A percentile compares a stretch with the other conserved stretches of the same genome.
phyloP scores from a whole-genome alignment of 306 rosid species.

The Alnus rubra region DNA sequence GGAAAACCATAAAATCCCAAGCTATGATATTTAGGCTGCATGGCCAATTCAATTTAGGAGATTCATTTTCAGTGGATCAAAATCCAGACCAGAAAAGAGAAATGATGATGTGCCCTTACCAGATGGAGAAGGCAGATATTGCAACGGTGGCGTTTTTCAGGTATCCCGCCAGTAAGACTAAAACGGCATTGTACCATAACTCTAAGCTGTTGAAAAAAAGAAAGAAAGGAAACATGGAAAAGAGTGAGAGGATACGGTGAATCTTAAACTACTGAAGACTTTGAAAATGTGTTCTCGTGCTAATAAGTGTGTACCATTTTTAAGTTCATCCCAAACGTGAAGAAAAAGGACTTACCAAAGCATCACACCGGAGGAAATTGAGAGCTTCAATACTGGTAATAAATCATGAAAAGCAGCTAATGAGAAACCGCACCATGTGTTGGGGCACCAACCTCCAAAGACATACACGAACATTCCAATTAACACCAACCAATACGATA shows the following conservation, averaged over 20 bases:
- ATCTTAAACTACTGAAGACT: no score
- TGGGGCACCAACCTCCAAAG: no score
- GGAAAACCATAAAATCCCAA: background rate
- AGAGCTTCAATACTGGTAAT: constrained; percentile 47
- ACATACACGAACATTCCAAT: no score
- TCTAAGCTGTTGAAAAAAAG: background rate
- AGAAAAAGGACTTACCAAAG: constrained; percentile 35
- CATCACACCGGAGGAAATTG: constrained; percentile 61
- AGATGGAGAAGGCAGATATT: constrained; percentile 5
- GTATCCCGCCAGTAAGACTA: constrained; percentile 5
- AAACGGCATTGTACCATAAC: constrained; percentile 2
- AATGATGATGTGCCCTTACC: background rate
- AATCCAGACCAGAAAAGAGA: background rate
- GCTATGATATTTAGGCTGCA: constrained; percentile 9
- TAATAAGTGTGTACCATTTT: no score
- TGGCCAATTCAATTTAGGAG: background rate
- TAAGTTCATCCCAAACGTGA: no score
- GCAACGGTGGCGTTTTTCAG: background rate
- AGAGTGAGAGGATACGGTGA: no score
- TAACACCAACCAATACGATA: no score
- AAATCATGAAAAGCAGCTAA: no score
- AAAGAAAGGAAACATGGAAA: background rate
- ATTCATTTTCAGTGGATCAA: background rate
- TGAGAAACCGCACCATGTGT: no score
- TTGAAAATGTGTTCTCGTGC: no score